Percentiles rank a stretch among this genome's conserved stretches.
Evolutionary conservation across 2,329 filamentous ascomycete species (phyloP).

Genomic region (Botrytis fragariae): DNA sequence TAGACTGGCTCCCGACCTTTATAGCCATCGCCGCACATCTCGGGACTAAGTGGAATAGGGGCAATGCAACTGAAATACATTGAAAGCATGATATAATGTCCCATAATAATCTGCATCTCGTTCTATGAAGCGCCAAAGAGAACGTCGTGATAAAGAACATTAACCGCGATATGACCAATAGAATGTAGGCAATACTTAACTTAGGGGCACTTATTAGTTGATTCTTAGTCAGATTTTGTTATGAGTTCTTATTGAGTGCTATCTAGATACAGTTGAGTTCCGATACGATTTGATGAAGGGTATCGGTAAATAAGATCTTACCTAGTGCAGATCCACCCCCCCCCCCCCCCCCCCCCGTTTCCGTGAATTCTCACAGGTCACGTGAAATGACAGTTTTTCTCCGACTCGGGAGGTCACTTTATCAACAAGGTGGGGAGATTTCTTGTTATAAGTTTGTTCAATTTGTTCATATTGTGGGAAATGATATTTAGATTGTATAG

Average conservation of each 20-base stretch:
- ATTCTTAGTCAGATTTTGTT: too few relatives aligned
- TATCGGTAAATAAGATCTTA: not conserved
- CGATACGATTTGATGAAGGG: not conserved
- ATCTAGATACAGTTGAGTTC: not conserved
- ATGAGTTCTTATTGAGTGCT: too few relatives aligned
- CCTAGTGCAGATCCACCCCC: not conserved
- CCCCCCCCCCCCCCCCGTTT: not conserved
- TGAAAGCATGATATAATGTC: too few relatives aligned
- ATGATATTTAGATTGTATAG: not conserved
- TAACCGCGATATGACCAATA: not conserved
- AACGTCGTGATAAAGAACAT: not conserved
- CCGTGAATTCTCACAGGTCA: not conserved
- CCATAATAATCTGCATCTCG: not conserved
- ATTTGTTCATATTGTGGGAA: not conserved
- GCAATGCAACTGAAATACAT: not conserved
- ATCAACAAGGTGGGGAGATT: not conserved
- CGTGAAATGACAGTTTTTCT: not conserved
- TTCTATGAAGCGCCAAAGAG: not conserved
- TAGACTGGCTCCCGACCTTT: not conserved
- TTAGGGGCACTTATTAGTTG: too few relatives aligned
- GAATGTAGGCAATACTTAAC: too few relatives aligned
- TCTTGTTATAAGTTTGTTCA: not conserved
- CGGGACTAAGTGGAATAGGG: not conserved
- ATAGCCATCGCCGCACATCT: not conserved
- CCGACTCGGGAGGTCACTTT: not conserved